Evolutionary conservation across 2,329 filamentous ascomycete species (phyloP).

Genomic region (Verticillium tricorpus): DNA sequence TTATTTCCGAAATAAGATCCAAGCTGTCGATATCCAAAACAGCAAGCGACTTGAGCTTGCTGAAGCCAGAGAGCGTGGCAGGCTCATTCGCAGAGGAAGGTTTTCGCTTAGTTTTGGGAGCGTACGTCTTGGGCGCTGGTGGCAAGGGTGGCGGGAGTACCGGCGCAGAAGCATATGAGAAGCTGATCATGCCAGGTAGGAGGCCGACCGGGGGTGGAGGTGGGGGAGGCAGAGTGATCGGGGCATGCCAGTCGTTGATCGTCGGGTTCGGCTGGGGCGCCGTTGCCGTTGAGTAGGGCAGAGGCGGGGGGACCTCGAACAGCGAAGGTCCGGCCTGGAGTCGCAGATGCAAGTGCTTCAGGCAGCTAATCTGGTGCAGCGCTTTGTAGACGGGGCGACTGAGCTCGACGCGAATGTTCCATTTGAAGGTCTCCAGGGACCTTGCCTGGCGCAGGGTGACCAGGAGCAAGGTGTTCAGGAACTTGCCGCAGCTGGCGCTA

Average conservation of each 20-base stretch:
- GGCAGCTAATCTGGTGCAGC: conserved; percentile 47
- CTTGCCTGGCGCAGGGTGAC: conserved; percentile 51
- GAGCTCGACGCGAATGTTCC: conserved; percentile 62
- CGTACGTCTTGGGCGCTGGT: conserved; percentile 27
- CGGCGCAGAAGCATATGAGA: not conserved
- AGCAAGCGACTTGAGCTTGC: conserved; percentile 45
- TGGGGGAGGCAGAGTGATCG: conserved; percentile 13
- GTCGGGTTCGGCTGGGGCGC: conserved; percentile 9
- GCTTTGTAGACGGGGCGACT: conserved; percentile 53
- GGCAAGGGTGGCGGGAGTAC: conserved; percentile 21
- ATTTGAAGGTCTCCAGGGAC: conserved; percentile 54
- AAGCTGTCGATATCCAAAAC: conserved; percentile 58
- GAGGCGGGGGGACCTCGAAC: conserved; percentile 44
- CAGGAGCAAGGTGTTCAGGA: conserved; percentile 57
- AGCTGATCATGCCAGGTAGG: not conserved
- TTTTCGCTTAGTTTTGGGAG: conserved; percentile 30
- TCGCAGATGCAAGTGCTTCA: conserved; percentile 52
- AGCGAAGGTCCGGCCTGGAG: conserved; percentile 54
- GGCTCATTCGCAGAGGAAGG: conserved; percentile 31
- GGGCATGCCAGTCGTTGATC: conserved; percentile 10
- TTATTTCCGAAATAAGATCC: conserved; percentile 52
- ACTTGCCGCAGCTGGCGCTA: conserved; percentile 55
- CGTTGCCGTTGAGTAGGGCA: conserved; percentile 28
- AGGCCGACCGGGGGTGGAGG: conserved; percentile 12
- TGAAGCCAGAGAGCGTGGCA: conserved; percentile 54